Percentiles rank a stretch among this genome's conserved stretches.
These are phyloP conservation scores for Pythium phragmitis DNA, from an alignment of 352 stramenopile species.

Conservation along the genomic window DNA sequence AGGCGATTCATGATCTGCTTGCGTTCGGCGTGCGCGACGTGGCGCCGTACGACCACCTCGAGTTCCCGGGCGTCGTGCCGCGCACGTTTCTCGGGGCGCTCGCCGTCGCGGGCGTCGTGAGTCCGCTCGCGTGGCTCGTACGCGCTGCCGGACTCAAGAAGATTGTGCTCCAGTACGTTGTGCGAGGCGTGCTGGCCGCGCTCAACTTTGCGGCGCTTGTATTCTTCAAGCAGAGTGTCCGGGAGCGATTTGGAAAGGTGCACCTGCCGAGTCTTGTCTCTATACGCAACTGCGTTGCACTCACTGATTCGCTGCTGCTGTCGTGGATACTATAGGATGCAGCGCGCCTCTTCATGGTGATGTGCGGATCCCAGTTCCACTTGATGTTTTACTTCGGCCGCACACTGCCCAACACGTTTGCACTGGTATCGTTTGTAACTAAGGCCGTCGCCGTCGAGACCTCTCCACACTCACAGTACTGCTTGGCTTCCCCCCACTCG, in stretches of 20 bases:
- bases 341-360: conserved; percentile 78
- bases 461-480: conserved; percentile 31
- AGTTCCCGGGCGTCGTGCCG: conserved; percentile 98
- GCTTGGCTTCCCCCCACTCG: background rate
- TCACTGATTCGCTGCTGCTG: background rate
- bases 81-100: conserved; percentile 95
- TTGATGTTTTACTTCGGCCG: conserved; percentile 97
- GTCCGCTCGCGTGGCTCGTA: conserved; percentile 39
- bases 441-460: conserved; percentile 28
- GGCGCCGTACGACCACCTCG: conserved; percentile 93
- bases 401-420: conserved; percentile 97
- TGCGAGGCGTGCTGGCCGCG: conserved; percentile 61
- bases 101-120: conserved; percentile 45
- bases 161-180: conserved; percentile 54
- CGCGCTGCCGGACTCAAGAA: conserved; percentile 32
- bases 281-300: no score
- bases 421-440: conserved; percentile 56
- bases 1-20: conserved; percentile 97
- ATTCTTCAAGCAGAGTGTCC: conserved; percentile 64
- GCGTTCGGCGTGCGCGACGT: conserved; percentile 54
- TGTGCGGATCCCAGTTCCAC: conserved; percentile 95
- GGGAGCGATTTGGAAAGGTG: conserved; percentile 53
- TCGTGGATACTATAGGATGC: conserved; percentile 30
- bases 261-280: no score
- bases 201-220: conserved; percentile 54